Percentiles rank a stretch among this genome's conserved stretches.
phyloP scores from a whole-genome alignment of 805 yeast genomes.

The Metschnikowia picachoensis region DNA sequence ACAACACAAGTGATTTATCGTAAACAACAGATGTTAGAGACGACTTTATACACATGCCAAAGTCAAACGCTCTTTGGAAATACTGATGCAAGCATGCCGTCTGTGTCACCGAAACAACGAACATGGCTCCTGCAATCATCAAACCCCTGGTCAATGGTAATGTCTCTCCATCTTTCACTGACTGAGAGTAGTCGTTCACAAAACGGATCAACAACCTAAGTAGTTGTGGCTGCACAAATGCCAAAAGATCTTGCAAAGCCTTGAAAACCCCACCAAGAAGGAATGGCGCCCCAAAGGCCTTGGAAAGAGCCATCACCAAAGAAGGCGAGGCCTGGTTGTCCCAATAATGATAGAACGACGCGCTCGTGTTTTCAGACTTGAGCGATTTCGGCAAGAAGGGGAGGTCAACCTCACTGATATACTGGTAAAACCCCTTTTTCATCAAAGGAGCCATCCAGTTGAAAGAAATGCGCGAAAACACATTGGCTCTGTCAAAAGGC shows the following conservation, averaged over 20 bases:
- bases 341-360: conserved; percentile 59
- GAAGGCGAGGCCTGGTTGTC: conserved; percentile 50
- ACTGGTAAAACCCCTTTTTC: conserved; percentile 67
- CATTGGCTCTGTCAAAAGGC: conserved; percentile 35
- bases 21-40: conserved; percentile 65
- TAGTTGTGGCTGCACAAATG: conserved; percentile 30
- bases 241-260: conserved; percentile 68
- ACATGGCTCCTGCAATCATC: conserved; percentile 74
- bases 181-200: conserved; percentile 36
- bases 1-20: conserved; percentile 61
- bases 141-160: conserved; percentile 71
- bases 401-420: conserved; percentile 57
- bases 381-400: conserved; percentile 73
- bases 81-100: conserved; percentile 76
- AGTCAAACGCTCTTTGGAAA: conserved; percentile 67
- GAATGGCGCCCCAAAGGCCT: conserved; percentile 73
- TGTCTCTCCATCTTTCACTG: conserved; percentile 34
- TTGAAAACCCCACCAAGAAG: conserved; percentile 70
- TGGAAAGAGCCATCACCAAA: conserved; percentile 54
- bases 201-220: conserved; percentile 34
- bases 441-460: conserved; percentile 89
- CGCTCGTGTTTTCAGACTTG: conserved; percentile 50
- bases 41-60: conserved; percentile 73
- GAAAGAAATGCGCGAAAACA: conserved; percentile 75
- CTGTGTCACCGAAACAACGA: conserved; percentile 69